Evolutionary conservation across 768 basidiomycete species (phyloP).

Genomic region (Paxillus ammoniavirescens): DNA sequence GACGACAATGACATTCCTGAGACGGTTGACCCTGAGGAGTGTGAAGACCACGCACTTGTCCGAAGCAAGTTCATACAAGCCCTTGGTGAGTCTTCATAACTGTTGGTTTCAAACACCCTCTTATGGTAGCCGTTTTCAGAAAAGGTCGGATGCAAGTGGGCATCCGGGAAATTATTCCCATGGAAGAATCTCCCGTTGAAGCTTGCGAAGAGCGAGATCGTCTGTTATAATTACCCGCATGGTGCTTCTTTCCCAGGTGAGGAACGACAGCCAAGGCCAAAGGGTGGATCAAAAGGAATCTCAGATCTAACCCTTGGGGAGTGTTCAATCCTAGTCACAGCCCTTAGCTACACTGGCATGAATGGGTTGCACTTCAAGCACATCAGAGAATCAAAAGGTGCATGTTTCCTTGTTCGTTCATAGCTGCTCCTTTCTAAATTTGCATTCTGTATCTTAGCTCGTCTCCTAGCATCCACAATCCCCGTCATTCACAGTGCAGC

Average conservation of each 20-base stretch:
- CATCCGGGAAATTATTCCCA: neutral
- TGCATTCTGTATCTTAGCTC: neutral
- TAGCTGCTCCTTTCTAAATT: no score
- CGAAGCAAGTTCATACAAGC: neutral
- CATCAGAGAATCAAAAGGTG: neutral
- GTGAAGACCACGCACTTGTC: neutral
- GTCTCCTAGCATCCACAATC: neutral
- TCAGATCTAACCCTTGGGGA: neutral
- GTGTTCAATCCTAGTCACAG: neutral
- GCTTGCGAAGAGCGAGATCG: neutral
- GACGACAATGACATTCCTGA: neutral
- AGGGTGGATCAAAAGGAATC: conserved; percentile 3
- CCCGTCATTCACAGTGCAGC: neutral
- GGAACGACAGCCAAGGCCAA: neutral
- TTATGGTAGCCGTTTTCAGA: neutral
- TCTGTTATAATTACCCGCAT: neutral
- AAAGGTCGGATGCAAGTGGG: neutral
- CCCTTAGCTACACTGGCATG: neutral
- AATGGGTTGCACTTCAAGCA: neutral
- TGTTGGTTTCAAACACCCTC: neutral
- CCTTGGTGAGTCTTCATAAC: neutral
- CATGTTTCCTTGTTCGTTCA: neutral
- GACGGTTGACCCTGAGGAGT: neutral
- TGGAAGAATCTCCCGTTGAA: conserved; percentile 3
- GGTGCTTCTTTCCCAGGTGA: neutral